Base-by-base conservation (phyloP, 1,139 yeast genomes). In the Eremothecium cymbalariae region DNA sequence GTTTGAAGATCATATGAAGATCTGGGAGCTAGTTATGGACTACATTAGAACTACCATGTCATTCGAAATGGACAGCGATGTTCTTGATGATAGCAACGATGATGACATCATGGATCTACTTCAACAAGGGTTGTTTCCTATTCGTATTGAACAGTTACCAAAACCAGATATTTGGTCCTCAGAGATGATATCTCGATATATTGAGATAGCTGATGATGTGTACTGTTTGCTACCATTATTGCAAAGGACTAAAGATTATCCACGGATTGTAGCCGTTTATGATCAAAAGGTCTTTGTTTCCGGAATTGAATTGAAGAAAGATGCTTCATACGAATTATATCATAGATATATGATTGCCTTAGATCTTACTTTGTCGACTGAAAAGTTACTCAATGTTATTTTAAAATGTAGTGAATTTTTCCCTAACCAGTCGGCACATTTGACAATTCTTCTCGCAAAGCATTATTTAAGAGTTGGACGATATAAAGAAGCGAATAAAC, bases 341-440 rank as follows among this genome's bases (percentile, higher is more conserved):
- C 47, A 65, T 3, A 70, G 68, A 8, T 70, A 72, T 47, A 57
- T 75, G 6, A 72, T 70, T 22, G 43, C 67, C 16, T 42, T 77
- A 11, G 62, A 65, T 3, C 45, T 53, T 21, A 44, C 36, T 14
- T 33, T 30, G 14, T 34, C 38, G 32, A 43, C 32, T 2, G 28
- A 13, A 44, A 48, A 25, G 57, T 72, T 24, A 26, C 68, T 65
- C 19, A 40, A 41, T 1, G 55, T 69, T 21, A 59, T 70, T 4
- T 35, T 51, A 1, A 49, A 58, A 2, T 70, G 76, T 1, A 50
- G 71, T 1, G 32, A 39, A 2, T 65, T 64, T 37, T 82, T 71
- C 47, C 77, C 85, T 0, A 86, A 79, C 45, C 86, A 80, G 45
- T 52, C 61, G 28, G 73, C 77, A 1, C 60, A 57, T 16, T 61